Evolutionary conservation across 2,329 filamentous ascomycete genomes (phyloP).

Genomic region (Escovopsis sp.): DNA sequence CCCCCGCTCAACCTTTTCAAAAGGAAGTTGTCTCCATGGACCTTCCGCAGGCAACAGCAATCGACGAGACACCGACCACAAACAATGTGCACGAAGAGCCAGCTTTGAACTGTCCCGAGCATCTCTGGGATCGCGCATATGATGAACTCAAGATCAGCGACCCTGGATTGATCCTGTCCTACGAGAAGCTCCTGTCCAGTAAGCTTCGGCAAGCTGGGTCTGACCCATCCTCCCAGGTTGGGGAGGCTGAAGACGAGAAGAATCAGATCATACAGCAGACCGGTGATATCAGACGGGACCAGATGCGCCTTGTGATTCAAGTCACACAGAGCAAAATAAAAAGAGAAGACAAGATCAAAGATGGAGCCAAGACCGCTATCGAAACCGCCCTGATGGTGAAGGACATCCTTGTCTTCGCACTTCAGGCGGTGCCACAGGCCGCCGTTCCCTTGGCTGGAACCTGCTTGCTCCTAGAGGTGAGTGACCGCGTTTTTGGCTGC

Average conservation of each 20-base stretch:
- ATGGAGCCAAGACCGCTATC: constrained; percentile 10
- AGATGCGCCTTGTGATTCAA: background rate
- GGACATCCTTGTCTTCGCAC: constrained; percentile 11
- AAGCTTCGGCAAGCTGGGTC: constrained; percentile 2
- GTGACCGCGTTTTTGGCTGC: background rate
- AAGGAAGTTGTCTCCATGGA: too few species aligned
- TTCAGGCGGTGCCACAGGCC: constrained; percentile 17
- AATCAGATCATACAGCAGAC: background rate
- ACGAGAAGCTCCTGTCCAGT: constrained; percentile 8
- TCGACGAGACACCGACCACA: too few species aligned
- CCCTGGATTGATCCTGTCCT: constrained; percentile 6
- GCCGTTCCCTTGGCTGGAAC: constrained; percentile 23
- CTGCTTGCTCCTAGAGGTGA: constrained; percentile 20
- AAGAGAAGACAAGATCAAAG: constrained; percentile 13
- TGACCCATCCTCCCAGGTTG: background rate
- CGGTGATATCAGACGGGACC: background rate
- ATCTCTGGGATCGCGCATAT: constrained; percentile 10
- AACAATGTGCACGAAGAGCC: background rate
- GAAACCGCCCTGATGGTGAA: constrained; percentile 12
- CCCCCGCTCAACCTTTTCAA: too few species aligned
- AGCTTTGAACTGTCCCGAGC: background rate
- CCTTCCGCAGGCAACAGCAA: too few species aligned
- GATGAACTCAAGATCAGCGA: constrained; percentile 6
- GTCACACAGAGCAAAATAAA: constrained; percentile 11
- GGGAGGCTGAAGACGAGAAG: too few species aligned